Evolutionary conservation across 2,329 filamentous ascomycete genomes (phyloP).

Genomic region (Alternaria novae-zelandiae): DNA sequence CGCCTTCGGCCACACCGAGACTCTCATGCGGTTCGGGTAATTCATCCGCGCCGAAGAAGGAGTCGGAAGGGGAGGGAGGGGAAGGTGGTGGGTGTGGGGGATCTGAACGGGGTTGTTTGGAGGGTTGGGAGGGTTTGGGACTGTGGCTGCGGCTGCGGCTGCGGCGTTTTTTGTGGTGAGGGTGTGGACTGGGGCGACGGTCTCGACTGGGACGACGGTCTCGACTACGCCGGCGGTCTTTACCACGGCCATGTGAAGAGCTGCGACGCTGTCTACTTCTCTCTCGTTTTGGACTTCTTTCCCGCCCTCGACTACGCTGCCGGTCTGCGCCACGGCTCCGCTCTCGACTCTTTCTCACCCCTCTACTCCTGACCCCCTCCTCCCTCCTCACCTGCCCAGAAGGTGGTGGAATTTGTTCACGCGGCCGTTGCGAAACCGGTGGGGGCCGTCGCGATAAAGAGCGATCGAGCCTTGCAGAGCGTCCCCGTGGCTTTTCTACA

Average conservation of each 20-base stretch:
- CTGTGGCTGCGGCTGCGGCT: background rate
- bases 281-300: background rate
- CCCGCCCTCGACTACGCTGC: background rate
- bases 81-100: background rate
- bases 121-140: too few species aligned
- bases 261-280: background rate
- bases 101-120: background rate
- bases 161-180: background rate
- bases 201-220: background rate
- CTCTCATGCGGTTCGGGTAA: background rate
- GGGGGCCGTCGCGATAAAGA: background rate
- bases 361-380: background rate
- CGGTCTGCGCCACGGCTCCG: background rate
- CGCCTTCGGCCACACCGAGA: background rate
- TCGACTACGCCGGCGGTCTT: background rate
- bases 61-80: background rate
- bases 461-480: background rate
- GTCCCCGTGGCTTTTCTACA: background rate
- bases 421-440: background rate
- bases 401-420: background rate
- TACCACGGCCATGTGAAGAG: background rate
- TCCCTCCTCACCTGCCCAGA: background rate
- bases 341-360: background rate
- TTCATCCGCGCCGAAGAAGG: background rate
- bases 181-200: background rate